Evolutionary conservation across 2,329 filamentous ascomycete genomes (phyloP), one percentile per base, ranked within the genome.

Genomic region (Podosphaera xanthii): DNA sequence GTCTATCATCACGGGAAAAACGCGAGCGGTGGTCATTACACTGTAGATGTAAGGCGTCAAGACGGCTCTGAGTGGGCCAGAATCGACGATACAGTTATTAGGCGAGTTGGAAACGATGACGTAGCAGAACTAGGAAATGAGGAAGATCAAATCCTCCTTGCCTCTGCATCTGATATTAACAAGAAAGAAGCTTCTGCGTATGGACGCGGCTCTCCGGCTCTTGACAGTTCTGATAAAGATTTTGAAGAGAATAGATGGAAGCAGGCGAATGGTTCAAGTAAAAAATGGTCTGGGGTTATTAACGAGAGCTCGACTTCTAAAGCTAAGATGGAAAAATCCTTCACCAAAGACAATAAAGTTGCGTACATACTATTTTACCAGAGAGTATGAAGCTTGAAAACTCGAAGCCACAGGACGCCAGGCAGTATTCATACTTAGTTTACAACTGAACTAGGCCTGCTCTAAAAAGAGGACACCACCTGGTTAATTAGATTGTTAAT

Each of bases 1-100:
- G 89, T 98, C 31, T 98, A 98, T 69, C 92, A 98, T 68, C 92
- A 98, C 66, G 92, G 92, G 61, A 96, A 94, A 75, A 94, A 94
- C 66, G 92, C 92, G 42, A 94, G 86, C 63, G 90, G 88, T 58
- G 92, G 92, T 2, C 92, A 98, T 70, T 98, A 98, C 71, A 98
- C 92, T 0, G 91, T 94, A n/a, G 92, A 98, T 70, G 85, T 96
- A 48, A 82, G 90, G 60, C 84, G 92, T 58, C 91, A 97, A 71
- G 92, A 98, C 69, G 88, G 85, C n/a, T 81, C 81, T 31, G 90
- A 96, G 71, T 98, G 92, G 92, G 86, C 98, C 60, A 86, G 91
- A 59, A 81, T 98, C 64, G 92, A 98, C 67, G 92, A 98, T 69
- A 98, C 92, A 0, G 74, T 88, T 61, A 89, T 98, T 63, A 82